Percentiles rank a stretch among this genome's conserved stretches.
Conservation (phyloP, 805 yeast species). For the Metschnikowia lachancei region DNA sequence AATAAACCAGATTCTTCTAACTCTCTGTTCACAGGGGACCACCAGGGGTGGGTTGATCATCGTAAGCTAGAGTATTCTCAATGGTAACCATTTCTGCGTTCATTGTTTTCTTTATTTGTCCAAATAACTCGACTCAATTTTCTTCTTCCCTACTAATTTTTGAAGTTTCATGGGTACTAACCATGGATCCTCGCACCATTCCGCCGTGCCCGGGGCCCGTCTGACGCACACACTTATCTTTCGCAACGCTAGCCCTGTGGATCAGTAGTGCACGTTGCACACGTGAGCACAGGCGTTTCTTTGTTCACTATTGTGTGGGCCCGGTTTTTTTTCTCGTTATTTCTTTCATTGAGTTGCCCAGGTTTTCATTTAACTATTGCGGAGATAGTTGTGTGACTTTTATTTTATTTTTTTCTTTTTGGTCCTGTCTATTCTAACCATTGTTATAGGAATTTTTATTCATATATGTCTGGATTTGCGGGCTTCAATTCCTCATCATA, state of each 20-base stretch:
- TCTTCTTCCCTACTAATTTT: no score
- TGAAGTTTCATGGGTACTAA: no score
- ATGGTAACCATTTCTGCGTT: no score
- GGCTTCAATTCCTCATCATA: conserved; percentile 1
- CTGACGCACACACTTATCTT: conserved; percentile 1
- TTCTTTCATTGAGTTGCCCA: background rate
- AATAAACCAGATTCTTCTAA: no score
- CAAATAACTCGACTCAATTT: background rate
- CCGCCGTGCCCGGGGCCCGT: background rate
- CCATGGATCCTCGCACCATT: background rate
- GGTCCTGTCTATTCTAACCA: background rate
- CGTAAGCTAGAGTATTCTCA: no score
- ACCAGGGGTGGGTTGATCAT: no score
- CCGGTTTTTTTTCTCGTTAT: background rate
- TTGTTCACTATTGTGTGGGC: conserved; percentile 2
- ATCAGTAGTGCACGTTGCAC: conserved; percentile 1
- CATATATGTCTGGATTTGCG: conserved; percentile 2
- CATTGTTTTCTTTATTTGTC: no score
- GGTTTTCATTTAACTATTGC: background rate
- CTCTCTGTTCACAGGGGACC: no score
- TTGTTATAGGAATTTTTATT: background rate
- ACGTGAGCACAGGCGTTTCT: background rate
- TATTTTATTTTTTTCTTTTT: no score
- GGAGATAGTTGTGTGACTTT: background rate
- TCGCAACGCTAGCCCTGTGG: conserved; percentile 1